These are phyloP conservation scores for Pseudisothecium myosuroides DNA, from an alignment of 225 moss, liverwort and hornwort species.

Conservation along the genomic window DNA sequence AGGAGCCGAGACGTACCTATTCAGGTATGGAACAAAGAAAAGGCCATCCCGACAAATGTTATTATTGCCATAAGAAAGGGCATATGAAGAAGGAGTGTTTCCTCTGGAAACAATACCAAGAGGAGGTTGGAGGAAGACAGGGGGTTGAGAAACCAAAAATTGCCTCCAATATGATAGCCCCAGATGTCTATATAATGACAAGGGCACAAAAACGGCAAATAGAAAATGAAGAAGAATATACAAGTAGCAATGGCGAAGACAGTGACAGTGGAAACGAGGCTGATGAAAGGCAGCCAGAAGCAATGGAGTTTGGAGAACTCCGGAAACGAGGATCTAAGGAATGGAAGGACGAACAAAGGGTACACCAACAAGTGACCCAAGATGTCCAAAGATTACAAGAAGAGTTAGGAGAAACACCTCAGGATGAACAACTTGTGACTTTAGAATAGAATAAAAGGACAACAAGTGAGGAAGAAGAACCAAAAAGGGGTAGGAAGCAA, in stretches of 20 bases:
- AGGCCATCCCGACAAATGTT: not conserved
- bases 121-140: not conserved
- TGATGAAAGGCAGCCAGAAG: not conserved
- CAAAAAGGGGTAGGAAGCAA: not conserved
- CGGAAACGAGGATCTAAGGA: not conserved
- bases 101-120: not conserved
- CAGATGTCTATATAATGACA: not conserved
- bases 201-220: not conserved
- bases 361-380: not conserved
- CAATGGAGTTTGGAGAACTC: not conserved
- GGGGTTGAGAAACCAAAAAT: not conserved
- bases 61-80: not conserved
- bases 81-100: not conserved
- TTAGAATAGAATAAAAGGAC: not conserved
- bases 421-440: not conserved
- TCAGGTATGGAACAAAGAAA: too few species aligned
- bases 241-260: not conserved
- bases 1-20: not conserved
- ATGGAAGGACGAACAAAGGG: not conserved
- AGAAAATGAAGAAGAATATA: not conserved
- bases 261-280: not conserved
- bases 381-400: not conserved
- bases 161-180: not conserved
- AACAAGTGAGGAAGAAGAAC: not conserved
- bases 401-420: not conserved